A percentile compares a stretch with the other conserved stretches of the same genome.
phyloP scores from a whole-genome alignment of 108 stramenopile species.

The Fragilariopsis cylindrus region DNA sequence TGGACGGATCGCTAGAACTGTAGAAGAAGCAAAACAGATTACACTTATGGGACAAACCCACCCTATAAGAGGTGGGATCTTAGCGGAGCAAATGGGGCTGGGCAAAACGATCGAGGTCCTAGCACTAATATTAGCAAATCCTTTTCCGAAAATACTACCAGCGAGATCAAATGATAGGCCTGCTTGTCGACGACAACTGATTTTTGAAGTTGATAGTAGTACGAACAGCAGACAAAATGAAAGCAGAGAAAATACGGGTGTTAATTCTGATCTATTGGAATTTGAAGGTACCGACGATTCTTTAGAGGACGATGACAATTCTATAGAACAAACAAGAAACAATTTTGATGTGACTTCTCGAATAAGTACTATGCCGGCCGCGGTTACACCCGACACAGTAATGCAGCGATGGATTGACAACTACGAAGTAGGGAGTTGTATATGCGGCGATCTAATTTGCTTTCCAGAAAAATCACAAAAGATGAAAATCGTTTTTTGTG shows the following conservation, averaged over 20 bases:
- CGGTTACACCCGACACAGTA: constrained; percentile 9
- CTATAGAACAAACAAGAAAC: neutral
- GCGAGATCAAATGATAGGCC: neutral
- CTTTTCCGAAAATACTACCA: constrained; percentile 13
- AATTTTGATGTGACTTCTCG: neutral
- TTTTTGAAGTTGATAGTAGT: neutral
- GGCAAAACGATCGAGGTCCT: constrained; percentile 68
- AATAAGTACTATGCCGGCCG: neutral
- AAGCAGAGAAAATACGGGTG: neutral
- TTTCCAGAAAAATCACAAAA: constrained; percentile 6
- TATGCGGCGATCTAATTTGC: constrained; percentile 35
- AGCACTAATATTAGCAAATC: constrained; percentile 61
- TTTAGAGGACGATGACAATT: neutral
- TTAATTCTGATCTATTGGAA: neutral
- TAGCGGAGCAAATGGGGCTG: constrained; percentile 72
- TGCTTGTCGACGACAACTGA: neutral
- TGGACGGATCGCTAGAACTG: constrained; percentile 45
- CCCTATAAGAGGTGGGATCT: constrained; percentile 48
- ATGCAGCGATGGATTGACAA: constrained; percentile 21
- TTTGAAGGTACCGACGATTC: neutral
- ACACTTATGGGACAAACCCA: neutral
- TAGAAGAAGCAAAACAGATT: constrained; percentile 34
- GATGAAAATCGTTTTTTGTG: constrained; percentile 28
- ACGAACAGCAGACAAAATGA: neutral
- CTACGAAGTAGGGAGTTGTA: constrained; percentile 34